These are phyloP conservation scores for Rhizopogon sp. DNA, from an alignment of 768 basidiomycete species.

Conservation along the genomic window DNA sequence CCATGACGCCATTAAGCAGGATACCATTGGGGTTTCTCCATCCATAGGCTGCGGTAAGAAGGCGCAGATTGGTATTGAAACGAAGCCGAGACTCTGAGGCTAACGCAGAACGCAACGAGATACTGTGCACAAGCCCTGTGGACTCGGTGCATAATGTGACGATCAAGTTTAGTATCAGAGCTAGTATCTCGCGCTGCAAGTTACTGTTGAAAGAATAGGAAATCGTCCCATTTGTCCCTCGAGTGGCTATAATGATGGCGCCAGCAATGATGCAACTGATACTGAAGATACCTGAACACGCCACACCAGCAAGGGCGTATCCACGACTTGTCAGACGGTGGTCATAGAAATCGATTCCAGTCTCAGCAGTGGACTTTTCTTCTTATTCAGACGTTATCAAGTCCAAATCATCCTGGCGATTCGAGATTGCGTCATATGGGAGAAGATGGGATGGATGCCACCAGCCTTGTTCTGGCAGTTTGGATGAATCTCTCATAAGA, in stretches of 20 bases:
- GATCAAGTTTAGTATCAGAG: constrained; percentile 21
- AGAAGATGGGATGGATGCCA: constrained; percentile 35
- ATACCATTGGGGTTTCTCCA: too few species aligned
- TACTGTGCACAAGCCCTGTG: constrained; percentile 21
- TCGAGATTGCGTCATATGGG: not conserved
- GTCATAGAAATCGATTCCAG: constrained; percentile 24
- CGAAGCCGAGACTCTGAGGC: constrained; percentile 9
- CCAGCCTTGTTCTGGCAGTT: too few species aligned
- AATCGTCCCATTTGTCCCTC: not conserved
- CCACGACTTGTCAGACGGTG: constrained; percentile 19
- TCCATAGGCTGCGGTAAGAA: too few species aligned
- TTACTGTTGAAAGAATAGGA: not conserved
- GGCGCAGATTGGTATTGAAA: too few species aligned
- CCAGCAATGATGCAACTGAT: constrained; percentile 20
- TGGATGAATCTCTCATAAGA: too few species aligned
- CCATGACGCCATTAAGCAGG: too few species aligned
- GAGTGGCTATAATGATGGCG: constrained; percentile 15
- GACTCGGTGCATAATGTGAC: constrained; percentile 24
- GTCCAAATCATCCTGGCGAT: not conserved
- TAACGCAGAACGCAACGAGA: constrained; percentile 22
- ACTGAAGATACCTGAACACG: constrained; percentile 17
- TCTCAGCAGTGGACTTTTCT: not conserved
- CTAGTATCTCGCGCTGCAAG: constrained; percentile 14
- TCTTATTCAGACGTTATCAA: not conserved
- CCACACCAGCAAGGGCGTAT: constrained; percentile 20